Base-by-base conservation (phyloP, 441 rosid species). In the Omphalea diandra region DNA sequence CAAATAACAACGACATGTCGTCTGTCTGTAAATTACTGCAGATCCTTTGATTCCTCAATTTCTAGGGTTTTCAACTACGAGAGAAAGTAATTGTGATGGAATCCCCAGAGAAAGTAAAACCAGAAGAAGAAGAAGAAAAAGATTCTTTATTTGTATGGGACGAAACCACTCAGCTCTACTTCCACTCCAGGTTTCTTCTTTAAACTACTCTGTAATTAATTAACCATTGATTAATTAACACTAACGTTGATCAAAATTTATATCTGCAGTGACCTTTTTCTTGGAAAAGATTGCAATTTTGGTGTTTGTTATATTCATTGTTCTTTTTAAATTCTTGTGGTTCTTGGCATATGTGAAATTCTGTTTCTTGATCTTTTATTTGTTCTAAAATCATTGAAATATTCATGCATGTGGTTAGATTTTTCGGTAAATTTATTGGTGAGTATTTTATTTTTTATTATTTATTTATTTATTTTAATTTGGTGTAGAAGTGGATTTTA, bases 401-500 rank as follows among this genome's bases (percentile, higher is more conserved):
- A 6, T 14, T 31, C 38, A 56, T 67, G 36, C 17, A 11, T 20
- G 57, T 46, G 33, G 20, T 32, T n/a, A n/a, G 35, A 15, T 27
- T 27, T 33, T 38, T 17, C 26, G 20, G 14, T 32, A 17, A 7
- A 36, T 4, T 52, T 14, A 7, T 15, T 6, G 1, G 4, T 52
- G n/a, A n/a, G n/a, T n/a, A n/a, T 14, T 17, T 15, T 44, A 0
- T 41, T 44, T 29, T 7, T 8, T 29, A n/a, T 49, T 10, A 0
- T 3, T 1, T n/a, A 0, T 32, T 27, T 46, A 7, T 22, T 59
- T 40, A 8, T 70, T 7, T 14, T 17, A 8, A 40, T 59, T 20
- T 18, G 11, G 12, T 69, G 81, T 88, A 91, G 98, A 65, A 89
- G 87, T 73, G 97, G 96, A 77, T 91, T 94, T 79, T 91, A 91